These are phyloP conservation scores for Colletotrichum camelliae DNA, from an alignment of 2,329 filamentous ascomycete species.

Conservation along the genomic window DNA sequence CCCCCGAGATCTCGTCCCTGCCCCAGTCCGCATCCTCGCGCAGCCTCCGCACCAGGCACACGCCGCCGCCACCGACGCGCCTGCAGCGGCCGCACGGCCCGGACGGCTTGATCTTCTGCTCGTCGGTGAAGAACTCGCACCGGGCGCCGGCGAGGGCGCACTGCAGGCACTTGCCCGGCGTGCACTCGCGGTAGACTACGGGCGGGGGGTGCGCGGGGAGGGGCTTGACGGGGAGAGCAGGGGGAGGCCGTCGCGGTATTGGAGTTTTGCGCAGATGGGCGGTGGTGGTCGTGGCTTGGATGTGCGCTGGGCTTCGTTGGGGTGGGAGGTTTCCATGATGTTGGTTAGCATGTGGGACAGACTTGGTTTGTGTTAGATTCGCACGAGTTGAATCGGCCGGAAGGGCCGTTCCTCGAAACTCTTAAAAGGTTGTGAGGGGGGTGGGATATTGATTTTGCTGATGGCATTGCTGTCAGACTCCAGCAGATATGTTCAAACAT, in stretches of 20 bases:
- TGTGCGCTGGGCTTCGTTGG: background rate
- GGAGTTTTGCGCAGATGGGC: background rate
- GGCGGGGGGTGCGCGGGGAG: background rate
- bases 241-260: background rate
- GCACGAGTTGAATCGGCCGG: background rate
- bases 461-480: background rate
- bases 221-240: background rate
- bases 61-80: background rate
- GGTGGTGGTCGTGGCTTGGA: background rate
- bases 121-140: background rate
- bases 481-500: background rate
- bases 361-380: background rate
- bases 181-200: background rate
- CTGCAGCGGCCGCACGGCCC: background rate
- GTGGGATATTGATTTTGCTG: background rate
- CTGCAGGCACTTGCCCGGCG: background rate
- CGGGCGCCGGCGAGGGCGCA: background rate
- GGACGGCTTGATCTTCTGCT: background rate
- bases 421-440: background rate
- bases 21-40: background rate
- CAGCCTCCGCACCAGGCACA: background rate
- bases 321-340: background rate
- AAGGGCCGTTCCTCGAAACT: background rate
- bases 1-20: background rate
- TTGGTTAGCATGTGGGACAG: background rate